Conservation (phyloP, 2,329 filamentous ascomycete genomes). For the Botrytis pseudocinerea region DNA sequence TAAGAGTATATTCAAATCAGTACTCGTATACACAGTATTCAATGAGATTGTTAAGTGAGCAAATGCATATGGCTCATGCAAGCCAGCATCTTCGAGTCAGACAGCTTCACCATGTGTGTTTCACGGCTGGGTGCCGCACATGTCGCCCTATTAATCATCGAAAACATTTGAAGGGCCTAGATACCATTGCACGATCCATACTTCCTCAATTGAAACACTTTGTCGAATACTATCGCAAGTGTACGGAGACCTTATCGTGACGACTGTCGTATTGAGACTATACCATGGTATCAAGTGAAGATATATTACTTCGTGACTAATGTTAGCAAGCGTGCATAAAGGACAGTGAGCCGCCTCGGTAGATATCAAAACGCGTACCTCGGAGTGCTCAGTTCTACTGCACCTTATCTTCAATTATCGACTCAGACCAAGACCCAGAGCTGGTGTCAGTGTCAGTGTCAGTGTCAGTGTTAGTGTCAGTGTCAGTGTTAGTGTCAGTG, state of each 20-base stretch:
- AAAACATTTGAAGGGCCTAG: background rate
- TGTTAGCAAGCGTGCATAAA: background rate
- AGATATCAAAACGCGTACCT: background rate
- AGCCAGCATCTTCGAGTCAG: background rate
- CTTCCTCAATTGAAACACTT: background rate
- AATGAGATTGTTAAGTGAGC: background rate
- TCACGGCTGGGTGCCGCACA: background rate
- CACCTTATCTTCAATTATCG: background rate
- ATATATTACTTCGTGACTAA: background rate
- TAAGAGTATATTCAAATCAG: background rate
- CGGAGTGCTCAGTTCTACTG: background rate
- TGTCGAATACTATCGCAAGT: background rate
- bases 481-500: too few species aligned
- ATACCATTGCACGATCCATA: background rate
- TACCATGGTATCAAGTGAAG: background rate
- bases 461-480: background rate
- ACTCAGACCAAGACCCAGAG: too few species aligned
- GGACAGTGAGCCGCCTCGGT: background rate
- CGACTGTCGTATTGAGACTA: background rate
- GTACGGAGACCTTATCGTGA: background rate
- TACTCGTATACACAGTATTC: background rate
- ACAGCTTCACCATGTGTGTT: background rate
- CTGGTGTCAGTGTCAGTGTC: background rate
- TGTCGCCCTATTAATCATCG: background rate
- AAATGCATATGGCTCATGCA: background rate